These are phyloP conservation scores for Brassica hybrid DNA, from an alignment of 441 rosid genomes.

Conservation along the genomic window DNA sequence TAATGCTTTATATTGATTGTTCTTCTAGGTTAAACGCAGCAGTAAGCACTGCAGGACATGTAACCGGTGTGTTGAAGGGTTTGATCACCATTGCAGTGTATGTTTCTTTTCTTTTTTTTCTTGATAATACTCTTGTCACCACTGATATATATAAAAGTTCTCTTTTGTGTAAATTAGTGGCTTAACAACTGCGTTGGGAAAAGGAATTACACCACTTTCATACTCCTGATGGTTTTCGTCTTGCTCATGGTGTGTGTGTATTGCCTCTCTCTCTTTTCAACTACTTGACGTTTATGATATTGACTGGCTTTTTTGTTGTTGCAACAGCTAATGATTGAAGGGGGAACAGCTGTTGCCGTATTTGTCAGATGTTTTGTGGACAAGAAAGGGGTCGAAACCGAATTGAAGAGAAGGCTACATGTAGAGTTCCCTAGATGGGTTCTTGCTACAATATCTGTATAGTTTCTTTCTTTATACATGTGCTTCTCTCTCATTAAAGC, in stretches of 20 bases:
- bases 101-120: too few relatives aligned
- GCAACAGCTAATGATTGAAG: conserved; percentile 80
- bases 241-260: conserved; percentile 69
- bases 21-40: conserved; percentile 75
- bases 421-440: conserved; percentile 7
- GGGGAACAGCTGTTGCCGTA: conserved; percentile 87
- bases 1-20: neutral
- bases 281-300: neutral
- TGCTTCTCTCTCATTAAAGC: conserved; percentile 9
- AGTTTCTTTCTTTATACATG: neutral
- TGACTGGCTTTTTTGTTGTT: conserved; percentile 13
- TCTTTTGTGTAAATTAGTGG: conserved; percentile 66
- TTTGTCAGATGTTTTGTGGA: conserved; percentile 89
- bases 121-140: too few relatives aligned
- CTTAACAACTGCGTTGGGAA: conserved; percentile 88
- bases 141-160: neutral
- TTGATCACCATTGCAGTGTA: conserved; percentile 99
- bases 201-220: conserved; percentile 49
- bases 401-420: conserved; percentile 51
- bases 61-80: conserved; percentile 95
- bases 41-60: conserved; percentile 98
- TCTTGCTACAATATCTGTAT: conserved; percentile 71
- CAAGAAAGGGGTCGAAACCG: conserved; percentile 79
- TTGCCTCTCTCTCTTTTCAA: conserved; percentile 1
- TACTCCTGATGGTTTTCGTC: conserved; percentile 82